A percentile compares a stretch with the other conserved stretches of the same genome.
Conservation (phyloP, 73 alveolate genomes). For the Paramecium sexaurelia region DNA sequence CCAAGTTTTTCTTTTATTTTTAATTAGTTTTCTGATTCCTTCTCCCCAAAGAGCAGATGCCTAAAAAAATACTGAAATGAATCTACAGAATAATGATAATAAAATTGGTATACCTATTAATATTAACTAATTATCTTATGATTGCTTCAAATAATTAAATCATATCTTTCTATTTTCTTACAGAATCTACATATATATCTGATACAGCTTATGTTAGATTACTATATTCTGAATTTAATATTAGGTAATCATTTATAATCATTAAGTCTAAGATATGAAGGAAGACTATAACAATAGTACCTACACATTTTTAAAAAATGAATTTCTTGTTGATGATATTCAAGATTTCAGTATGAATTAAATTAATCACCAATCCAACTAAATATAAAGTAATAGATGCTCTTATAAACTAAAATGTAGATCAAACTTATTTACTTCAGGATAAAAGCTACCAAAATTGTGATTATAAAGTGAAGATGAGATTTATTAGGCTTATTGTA, state of each 20-base stretch:
- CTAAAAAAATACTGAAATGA: constrained; percentile 21
- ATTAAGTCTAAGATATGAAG: constrained; percentile 11
- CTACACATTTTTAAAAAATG: background rate
- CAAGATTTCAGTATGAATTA: constrained; percentile 11
- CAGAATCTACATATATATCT: constrained; percentile 43
- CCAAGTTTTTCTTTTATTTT: background rate
- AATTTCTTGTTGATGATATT: background rate
- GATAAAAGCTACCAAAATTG: constrained; percentile 19
- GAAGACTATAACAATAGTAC: background rate
- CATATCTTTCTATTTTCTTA: background rate
- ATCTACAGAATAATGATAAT: background rate
- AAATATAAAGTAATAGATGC: constrained; percentile 46
- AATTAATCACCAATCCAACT: background rate
- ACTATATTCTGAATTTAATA: constrained; percentile 45
- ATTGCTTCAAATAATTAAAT: background rate
- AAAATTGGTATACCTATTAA: constrained; percentile 18
- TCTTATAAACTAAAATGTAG: constrained; percentile 4
- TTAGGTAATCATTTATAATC: constrained; percentile 6
- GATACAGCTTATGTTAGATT: constrained; percentile 33
- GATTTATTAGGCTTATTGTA: constrained; percentile 42
- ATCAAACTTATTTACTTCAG: background rate
- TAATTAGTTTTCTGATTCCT: background rate
- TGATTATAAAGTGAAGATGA: constrained; percentile 39
- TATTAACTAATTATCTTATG: background rate
- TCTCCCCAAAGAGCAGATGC: constrained; percentile 29